Conservation (phyloP, 129 eudicot species). For the Flaveria sonorensis region DNA sequence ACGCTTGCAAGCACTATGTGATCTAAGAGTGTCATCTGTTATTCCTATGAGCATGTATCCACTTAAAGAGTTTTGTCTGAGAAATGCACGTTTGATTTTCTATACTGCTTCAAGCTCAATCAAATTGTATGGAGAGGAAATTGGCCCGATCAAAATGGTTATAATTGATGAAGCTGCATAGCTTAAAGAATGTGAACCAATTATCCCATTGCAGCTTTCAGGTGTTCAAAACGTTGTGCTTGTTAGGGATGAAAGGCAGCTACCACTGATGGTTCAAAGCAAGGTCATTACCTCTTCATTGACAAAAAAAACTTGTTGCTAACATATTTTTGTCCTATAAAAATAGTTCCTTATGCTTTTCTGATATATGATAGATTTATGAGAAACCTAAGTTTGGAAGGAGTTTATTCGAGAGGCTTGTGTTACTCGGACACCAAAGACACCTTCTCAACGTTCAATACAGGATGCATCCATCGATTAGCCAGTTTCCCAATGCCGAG, state of each 20-base stretch:
- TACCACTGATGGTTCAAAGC: constrained; percentile 68
- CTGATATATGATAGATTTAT: constrained; percentile 39
- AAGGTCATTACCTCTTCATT: constrained; percentile 38
- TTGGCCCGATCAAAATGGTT: constrained; percentile 42
- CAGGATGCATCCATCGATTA: constrained; percentile 88
- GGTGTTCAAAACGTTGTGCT: constrained; percentile 52
- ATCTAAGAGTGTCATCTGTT: constrained; percentile 22
- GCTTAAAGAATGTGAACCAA: constrained; percentile 66
- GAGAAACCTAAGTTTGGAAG: constrained; percentile 66
- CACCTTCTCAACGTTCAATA: constrained; percentile 77
- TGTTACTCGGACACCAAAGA: constrained; percentile 56
- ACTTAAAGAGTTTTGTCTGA: constrained; percentile 53
- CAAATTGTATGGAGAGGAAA: constrained; percentile 26
- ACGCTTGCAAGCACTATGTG: constrained; percentile 34
- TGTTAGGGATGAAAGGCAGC: constrained; percentile 66
- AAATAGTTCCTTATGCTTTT: neutral
- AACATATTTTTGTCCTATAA: neutral
- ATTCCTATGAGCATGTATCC: constrained; percentile 28
- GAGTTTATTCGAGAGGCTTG: constrained; percentile 71
- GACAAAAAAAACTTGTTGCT: neutral
- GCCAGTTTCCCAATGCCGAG: constrained; percentile 64
- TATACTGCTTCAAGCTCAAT: constrained; percentile 71
- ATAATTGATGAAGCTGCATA: constrained; percentile 79
- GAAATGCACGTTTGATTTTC: constrained; percentile 50
- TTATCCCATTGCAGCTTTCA: constrained; percentile 51